Evolutionary conservation across 768 basidiomycete genomes (phyloP).

Genomic region (Lactarius tabidus): DNA sequence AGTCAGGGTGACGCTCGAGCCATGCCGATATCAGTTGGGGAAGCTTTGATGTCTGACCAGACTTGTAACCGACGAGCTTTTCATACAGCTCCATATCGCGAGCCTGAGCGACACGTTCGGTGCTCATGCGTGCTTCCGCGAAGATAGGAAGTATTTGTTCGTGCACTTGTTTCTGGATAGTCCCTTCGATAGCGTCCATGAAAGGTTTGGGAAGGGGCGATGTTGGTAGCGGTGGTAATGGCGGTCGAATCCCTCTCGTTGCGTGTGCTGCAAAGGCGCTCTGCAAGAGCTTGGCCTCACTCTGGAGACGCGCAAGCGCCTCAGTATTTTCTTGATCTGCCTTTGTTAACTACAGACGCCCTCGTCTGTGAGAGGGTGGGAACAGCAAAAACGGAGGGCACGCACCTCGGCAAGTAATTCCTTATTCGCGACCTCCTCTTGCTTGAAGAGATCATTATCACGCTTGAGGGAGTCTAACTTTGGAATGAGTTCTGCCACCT

Average conservation of each 20-base stretch:
- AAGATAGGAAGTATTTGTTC: constrained; percentile 16
- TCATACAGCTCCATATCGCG: constrained; percentile 20
- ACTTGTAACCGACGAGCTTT: constrained; percentile 15
- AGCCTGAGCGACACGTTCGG: constrained; percentile 5
- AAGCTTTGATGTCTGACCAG: constrained; percentile 11
- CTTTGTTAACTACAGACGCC: constrained; percentile 19
- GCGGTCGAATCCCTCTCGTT: neutral
- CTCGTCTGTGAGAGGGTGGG: neutral
- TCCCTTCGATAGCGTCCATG: constrained; percentile 9
- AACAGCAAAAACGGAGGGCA: neutral
- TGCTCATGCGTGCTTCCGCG: neutral
- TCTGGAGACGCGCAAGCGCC: constrained; percentile 12
- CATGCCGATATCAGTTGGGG: constrained; percentile 16
- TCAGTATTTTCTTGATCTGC: constrained; percentile 13
- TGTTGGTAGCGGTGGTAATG: neutral
- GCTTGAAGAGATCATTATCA: constrained; percentile 7
- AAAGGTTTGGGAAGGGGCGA: constrained; percentile 7
- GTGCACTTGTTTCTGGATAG: constrained; percentile 6
- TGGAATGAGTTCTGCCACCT: constrained; percentile 18
- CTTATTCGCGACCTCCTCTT: constrained; percentile 27
- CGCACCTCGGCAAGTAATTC: constrained; percentile 28
- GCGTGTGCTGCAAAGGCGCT: constrained; percentile 9
- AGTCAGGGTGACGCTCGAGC: constrained; percentile 16
- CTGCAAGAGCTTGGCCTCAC: constrained; percentile 4
- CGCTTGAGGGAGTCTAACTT: constrained; percentile 11